A percentile compares a stretch with the other conserved stretches of the same genome.
phyloP scores from a whole-genome alignment of 495 filamentous ascomycete genomes.

The Terfezia boudieri region DNA sequence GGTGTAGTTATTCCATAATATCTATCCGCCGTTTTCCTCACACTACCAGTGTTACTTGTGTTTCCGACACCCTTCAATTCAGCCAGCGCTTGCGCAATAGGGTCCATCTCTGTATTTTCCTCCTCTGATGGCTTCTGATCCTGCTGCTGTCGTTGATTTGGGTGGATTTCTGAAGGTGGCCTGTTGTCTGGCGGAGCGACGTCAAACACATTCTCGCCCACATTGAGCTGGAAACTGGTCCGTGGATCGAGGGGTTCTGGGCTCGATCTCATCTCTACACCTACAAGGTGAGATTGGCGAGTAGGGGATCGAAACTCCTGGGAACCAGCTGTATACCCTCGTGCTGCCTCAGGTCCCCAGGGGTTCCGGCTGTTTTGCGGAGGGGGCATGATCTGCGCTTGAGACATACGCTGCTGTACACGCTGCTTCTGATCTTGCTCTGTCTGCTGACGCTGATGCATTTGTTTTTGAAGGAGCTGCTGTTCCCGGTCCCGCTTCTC shows the following conservation, averaged over 20 bases:
- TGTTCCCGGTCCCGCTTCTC: conserved; percentile 32
- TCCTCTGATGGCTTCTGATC: conserved; percentile 19
- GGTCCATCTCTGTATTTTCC: conserved; percentile 41
- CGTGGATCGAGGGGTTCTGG: conserved; percentile 86
- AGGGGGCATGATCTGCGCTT: conserved; percentile 3
- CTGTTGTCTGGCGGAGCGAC: conserved; percentile 48
- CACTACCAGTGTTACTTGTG: conserved; percentile 28
- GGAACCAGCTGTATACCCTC: not conserved
- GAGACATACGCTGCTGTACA: too few relatives aligned
- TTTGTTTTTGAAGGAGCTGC: conserved; percentile 8
- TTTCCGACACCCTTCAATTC: conserved; percentile 48
- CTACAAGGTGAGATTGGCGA: conserved; percentile 17
- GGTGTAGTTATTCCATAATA: conserved; percentile 83
- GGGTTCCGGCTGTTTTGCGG: conserved; percentile 6
- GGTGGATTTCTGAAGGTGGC: conserved; percentile 14
- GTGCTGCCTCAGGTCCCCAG: conserved; percentile 3
- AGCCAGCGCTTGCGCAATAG: conserved; percentile 77
- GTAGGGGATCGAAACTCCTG: conserved; percentile 14
- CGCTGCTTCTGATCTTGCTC: conserved; percentile 9
- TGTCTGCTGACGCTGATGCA: conserved; percentile 8
- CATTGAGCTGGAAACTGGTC: conserved; percentile 82
- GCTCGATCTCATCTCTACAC: conserved; percentile 28
- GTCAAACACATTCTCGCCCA: conserved; percentile 91
- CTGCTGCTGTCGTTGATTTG: conserved; percentile 13
- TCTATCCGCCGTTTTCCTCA: conserved; percentile 74